These are phyloP conservation scores for Malassezia globosa DNA, from an alignment of 1,284 basidiomycete genomes.

Conservation along the genomic window DNA sequence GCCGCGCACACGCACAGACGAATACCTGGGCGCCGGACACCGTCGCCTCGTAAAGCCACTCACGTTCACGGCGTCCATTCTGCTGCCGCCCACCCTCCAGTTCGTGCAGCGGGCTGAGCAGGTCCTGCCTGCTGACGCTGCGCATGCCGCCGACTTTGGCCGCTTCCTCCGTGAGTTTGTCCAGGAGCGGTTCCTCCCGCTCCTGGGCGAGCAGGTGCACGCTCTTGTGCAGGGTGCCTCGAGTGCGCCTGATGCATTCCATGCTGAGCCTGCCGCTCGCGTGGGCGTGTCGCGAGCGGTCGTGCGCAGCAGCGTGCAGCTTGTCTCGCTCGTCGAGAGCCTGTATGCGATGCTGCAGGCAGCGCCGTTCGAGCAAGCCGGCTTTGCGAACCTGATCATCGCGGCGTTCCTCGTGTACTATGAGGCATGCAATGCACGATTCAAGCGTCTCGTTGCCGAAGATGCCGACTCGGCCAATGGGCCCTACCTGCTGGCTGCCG, in stretches of 20 bases:
- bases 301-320: conserved; percentile 70
- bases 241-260: conserved; percentile 58
- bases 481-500: conserved; percentile 22
- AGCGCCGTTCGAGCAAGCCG: conserved; percentile 87
- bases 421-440: conserved; percentile 77
- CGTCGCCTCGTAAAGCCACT: conserved; percentile 76
- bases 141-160: conserved; percentile 53
- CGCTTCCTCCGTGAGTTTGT: conserved; percentile 86
- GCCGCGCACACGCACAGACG: conserved; percentile 3
- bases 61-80: conserved; percentile 82
- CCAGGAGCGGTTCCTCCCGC: conserved; percentile 78
- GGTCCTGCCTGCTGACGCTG: conserved; percentile 38
- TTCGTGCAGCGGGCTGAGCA: conserved; percentile 60
- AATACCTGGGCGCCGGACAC: conserved; percentile 56
- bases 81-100: conserved; percentile 82
- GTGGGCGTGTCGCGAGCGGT: conserved; percentile 55
- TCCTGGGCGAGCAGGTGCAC: conserved; percentile 80
- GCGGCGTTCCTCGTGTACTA: conserved; percentile 95
- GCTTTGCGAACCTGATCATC: conserved; percentile 73
- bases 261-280: conserved; percentile 18
- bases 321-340: conserved; percentile 82
- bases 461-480: conserved; percentile 7
- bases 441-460: conserved; percentile 60
- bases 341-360: conserved; percentile 81
- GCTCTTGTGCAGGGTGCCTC: conserved; percentile 25